Conservation (phyloP, 2,329 filamentous ascomycete genomes). For the Penicillium sp. region DNA sequence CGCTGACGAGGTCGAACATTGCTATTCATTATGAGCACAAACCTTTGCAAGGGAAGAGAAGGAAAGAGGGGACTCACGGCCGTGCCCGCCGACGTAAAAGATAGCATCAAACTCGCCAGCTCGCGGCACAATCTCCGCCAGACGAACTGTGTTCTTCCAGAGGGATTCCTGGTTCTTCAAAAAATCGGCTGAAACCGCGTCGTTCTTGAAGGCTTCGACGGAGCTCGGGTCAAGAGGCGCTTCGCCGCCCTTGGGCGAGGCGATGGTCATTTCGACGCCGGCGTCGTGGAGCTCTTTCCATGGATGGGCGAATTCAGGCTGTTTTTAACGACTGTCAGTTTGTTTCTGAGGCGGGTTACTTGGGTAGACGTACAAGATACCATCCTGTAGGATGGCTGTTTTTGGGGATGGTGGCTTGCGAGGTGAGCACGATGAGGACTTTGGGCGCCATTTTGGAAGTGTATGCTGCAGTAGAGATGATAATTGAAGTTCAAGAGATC, state of each 20-base stretch:
- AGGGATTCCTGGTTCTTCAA: constrained; percentile 53
- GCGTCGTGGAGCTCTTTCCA: constrained; percentile 53
- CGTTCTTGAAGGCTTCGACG: constrained; percentile 52
- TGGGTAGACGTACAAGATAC: constrained; percentile 55
- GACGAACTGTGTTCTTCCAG: constrained; percentile 61
- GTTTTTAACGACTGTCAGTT: neutral
- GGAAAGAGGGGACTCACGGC: constrained; percentile 40
- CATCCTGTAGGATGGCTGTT: constrained; percentile 59
- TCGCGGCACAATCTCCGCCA: constrained; percentile 55
- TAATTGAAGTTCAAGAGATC: neutral
- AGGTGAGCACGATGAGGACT: constrained; percentile 69
- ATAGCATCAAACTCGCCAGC: constrained; percentile 61
- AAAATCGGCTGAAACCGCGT: constrained; percentile 54
- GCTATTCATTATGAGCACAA: constrained; percentile 21
- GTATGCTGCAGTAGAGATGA: too few relatives aligned
- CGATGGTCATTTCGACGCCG: constrained; percentile 54
- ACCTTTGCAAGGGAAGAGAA: neutral
- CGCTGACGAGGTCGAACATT: constrained; percentile 49
- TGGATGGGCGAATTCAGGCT: constrained; percentile 62
- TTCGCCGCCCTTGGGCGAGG: constrained; percentile 60
- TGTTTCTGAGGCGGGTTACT: neutral
- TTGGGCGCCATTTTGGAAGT: constrained; percentile 48
- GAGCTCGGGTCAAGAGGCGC: constrained; percentile 60
- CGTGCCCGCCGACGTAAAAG: constrained; percentile 58
- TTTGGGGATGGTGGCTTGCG: constrained; percentile 47